Conservation (phyloP, 495 filamentous ascomycete species). For the Chlorociboria aeruginascens region DNA sequence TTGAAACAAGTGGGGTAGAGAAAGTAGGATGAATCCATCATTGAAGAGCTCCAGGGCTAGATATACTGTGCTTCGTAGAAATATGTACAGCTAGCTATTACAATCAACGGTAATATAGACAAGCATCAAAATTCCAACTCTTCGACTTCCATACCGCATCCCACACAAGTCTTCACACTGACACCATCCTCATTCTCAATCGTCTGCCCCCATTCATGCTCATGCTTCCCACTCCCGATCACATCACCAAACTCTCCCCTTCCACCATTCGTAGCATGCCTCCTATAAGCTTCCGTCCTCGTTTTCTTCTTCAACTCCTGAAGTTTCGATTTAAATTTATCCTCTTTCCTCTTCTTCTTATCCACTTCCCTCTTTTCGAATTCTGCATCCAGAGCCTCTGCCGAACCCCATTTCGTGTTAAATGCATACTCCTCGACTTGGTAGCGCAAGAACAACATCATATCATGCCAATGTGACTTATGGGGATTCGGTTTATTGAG, state of each 20-base stretch:
- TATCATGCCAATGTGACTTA: conserved; percentile 91
- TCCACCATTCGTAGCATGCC: conserved; percentile 40
- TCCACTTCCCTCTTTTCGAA: conserved; percentile 69
- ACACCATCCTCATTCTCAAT: conserved; percentile 73
- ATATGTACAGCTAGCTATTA: too few species aligned
- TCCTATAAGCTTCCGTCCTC: conserved; percentile 76
- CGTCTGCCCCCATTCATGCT: conserved; percentile 81
- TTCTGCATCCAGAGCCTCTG: conserved; percentile 78
- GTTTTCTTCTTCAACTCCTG: conserved; percentile 88
- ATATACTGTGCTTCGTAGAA: too few species aligned
- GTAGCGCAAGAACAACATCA: conserved; percentile 91
- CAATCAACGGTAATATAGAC: too few species aligned
- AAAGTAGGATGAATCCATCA: too few species aligned
- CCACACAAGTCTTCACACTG: conserved; percentile 71
- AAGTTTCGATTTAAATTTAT: conserved; percentile 81
- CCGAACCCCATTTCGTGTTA: conserved; percentile 68
- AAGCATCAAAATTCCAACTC: conserved; percentile 66
- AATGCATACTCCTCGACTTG: conserved; percentile 93
- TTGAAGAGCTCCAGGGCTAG: too few species aligned
- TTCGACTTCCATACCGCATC: conserved; percentile 94
- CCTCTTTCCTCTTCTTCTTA: conserved; percentile 80
- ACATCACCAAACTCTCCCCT: conserved; percentile 66
- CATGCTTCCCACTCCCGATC: conserved; percentile 59
- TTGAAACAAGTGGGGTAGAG: too few species aligned
- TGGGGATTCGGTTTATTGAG: conserved; percentile 87